A percentile compares a stretch with the other conserved stretches of the same genome.
Evolutionary conservation across 805 yeast genomes (phyloP).

Genomic region (Myxozyma nipponensis): DNA sequence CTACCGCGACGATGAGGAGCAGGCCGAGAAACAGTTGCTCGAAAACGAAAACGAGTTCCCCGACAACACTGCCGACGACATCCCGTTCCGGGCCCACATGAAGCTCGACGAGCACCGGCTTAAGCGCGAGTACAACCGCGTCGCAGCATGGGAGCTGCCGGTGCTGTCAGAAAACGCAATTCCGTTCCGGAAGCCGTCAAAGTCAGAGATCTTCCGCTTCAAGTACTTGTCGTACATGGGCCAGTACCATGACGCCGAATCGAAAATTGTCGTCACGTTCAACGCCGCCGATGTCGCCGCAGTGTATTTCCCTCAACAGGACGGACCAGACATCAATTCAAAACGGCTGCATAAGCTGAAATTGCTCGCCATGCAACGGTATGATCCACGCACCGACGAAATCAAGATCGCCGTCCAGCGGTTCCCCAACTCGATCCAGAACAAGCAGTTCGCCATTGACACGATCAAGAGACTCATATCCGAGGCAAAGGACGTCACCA

Average conservation of each 20-base stretch:
- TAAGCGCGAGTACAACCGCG: constrained; percentile 69
- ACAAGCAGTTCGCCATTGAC: constrained; percentile 68
- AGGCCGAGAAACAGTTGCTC: not conserved
- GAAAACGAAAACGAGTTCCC: not conserved
- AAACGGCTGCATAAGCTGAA: constrained; percentile 67
- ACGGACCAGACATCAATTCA: not conserved
- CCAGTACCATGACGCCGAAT: constrained; percentile 64
- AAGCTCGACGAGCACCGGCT: constrained; percentile 67
- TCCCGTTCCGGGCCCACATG: constrained; percentile 48
- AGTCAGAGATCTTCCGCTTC: constrained; percentile 45
- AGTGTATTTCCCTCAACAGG: constrained; percentile 42
- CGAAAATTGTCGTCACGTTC: constrained; percentile 61
- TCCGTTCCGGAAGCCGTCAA: constrained; percentile 4
- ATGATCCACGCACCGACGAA: constrained; percentile 54
- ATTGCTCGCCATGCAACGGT: constrained; percentile 74
- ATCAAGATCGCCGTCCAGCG: constrained; percentile 63
- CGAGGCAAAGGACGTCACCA: constrained; percentile 57
- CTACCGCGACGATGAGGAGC: not conserved
- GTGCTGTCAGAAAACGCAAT: constrained; percentile 40
- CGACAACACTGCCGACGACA: constrained; percentile 5
- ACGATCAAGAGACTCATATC: constrained; percentile 56
- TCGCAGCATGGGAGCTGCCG: constrained; percentile 92
- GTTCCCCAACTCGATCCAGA: constrained; percentile 78
- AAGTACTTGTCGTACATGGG: constrained; percentile 72
- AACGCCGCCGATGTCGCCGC: constrained; percentile 48